Percentiles rank a stretch among this genome's conserved stretches.
Evolutionary conservation across 495 filamentous ascomycete species (phyloP).

Genomic region (Aspergillus heteromorphus): DNA sequence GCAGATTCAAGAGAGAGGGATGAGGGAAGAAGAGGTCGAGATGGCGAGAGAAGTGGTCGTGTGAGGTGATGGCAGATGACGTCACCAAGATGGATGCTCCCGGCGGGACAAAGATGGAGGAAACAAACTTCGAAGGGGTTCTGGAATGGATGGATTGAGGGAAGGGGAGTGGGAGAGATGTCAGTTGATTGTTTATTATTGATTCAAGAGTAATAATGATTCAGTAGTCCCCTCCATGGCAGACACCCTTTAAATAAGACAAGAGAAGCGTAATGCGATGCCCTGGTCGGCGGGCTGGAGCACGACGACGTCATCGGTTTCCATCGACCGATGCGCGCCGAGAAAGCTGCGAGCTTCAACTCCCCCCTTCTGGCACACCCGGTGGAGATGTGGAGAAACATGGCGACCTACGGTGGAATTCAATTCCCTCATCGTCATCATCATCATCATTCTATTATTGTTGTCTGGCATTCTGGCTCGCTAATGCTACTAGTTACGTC

Average conservation of each 20-base stretch:
- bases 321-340: neutral
- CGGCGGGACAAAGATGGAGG: neutral
- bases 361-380: neutral
- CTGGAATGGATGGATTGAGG: neutral
- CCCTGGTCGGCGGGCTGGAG: neutral
- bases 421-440: neutral
- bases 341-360: neutral
- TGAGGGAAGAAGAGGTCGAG: slow-evolving; percentile 12
- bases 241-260: neutral
- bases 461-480: neutral
- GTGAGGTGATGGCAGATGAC: slow-evolving; percentile 19
- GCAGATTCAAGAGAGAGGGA: neutral
- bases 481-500: slow-evolving; percentile 13
- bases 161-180: too few relatives aligned
- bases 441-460: neutral
- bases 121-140: neutral
- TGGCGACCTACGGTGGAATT: neutral
- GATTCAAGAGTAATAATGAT: neutral
- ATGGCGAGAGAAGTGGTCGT: slow-evolving; percentile 12
- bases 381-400: neutral
- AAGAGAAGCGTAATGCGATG: neutral
- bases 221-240: neutral
- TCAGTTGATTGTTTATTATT: neutral
- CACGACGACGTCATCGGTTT: neutral
- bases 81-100: slow-evolving; percentile 20